phyloP scores from a whole-genome alignment of 1,284 basidiomycete genomes.

The Fomitopsis pinicola region DNA sequence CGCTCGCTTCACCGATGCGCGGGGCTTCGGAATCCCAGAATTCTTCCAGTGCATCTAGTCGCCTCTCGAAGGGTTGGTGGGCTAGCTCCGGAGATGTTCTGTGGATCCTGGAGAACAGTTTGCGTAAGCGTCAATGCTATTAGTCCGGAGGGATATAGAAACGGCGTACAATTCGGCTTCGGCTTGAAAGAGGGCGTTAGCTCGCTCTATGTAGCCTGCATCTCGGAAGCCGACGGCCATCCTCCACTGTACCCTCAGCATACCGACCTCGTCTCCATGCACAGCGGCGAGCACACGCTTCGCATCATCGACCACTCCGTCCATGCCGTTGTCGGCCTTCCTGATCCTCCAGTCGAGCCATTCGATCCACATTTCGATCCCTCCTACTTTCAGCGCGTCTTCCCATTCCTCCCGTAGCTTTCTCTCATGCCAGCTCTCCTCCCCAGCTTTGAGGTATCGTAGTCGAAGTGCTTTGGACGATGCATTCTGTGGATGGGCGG shows the following conservation, averaged over 20 bases:
- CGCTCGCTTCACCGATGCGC: slow-evolving; percentile 56
- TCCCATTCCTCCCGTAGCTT: slow-evolving; percentile 69
- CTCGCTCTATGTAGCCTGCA: slow-evolving; percentile 63
- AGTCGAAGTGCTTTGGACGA: slow-evolving; percentile 48
- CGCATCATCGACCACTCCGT: slow-evolving; percentile 49
- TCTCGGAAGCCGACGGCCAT: slow-evolving; percentile 63
- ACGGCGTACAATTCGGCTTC: slow-evolving; percentile 67
- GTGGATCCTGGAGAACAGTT: slow-evolving; percentile 43
- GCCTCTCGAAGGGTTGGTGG: slow-evolving; percentile 37
- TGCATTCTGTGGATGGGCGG: slow-evolving; percentile 47
- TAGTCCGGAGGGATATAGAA: neutral
- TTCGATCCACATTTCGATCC: slow-evolving; percentile 59
- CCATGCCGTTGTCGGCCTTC: slow-evolving; percentile 38
- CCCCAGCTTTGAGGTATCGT: slow-evolving; percentile 66
- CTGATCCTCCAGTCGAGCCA: slow-evolving; percentile 75
- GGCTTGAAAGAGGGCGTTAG: slow-evolving; percentile 70
- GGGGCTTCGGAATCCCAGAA: slow-evolving; percentile 76
- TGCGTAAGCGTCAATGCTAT: neutral
- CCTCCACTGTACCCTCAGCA: slow-evolving; percentile 69
- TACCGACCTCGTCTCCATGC: slow-evolving; percentile 45
- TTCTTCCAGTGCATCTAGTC: slow-evolving; percentile 57
- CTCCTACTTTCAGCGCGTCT: slow-evolving; percentile 48
- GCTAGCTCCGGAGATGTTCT: slow-evolving; percentile 41
- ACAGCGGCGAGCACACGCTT: slow-evolving; percentile 38
- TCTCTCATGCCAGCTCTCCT: slow-evolving; percentile 60